These are phyloP conservation scores for Mortierella claussenii DNA, from an alignment of 192 early-diverging fungal species.

Conservation along the genomic window DNA sequence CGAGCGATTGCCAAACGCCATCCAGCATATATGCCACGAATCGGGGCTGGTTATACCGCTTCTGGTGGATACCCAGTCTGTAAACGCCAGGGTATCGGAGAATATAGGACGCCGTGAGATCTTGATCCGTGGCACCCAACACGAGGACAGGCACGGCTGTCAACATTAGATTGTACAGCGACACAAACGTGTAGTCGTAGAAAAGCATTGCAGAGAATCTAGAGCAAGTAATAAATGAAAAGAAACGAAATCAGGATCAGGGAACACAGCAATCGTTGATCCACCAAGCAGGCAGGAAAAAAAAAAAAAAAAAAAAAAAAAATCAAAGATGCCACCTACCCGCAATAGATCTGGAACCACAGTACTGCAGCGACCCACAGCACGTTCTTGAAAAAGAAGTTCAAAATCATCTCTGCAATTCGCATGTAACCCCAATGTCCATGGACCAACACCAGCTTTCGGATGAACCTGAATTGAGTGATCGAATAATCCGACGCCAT, in stretches of 20 bases:
- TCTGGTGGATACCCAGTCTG: slow-evolving; percentile 84
- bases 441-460: slow-evolving; percentile 90
- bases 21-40: slow-evolving; percentile 92
- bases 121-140: slow-evolving; percentile 76
- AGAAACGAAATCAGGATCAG: neutral
- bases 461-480: slow-evolving; percentile 90
- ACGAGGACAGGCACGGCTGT: slow-evolving; percentile 75
- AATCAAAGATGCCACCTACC: slow-evolving; percentile 52
- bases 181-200: slow-evolving; percentile 92
- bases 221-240: neutral
- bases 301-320: neutral
- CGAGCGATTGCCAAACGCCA: slow-evolving; percentile 92
- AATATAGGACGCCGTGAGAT: slow-evolving; percentile 67
- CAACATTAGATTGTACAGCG: slow-evolving; percentile 87
- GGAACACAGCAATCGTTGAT: too few species aligned
- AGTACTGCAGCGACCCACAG: slow-evolving; percentile 92
- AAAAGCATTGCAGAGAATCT: slow-evolving; percentile 90
- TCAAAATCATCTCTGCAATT: slow-evolving; percentile 90
- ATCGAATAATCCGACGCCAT: slow-evolving; percentile 97
- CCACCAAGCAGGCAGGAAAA: too few species aligned
- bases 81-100: slow-evolving; percentile 77
- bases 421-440: slow-evolving; percentile 92
- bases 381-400: slow-evolving; percentile 97
- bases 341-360: slow-evolving; percentile 95
- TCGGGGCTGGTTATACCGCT: slow-evolving; percentile 82